Base-by-base conservation (phyloP, 148 eudicot species). In the Oxyria digyna region DNA sequence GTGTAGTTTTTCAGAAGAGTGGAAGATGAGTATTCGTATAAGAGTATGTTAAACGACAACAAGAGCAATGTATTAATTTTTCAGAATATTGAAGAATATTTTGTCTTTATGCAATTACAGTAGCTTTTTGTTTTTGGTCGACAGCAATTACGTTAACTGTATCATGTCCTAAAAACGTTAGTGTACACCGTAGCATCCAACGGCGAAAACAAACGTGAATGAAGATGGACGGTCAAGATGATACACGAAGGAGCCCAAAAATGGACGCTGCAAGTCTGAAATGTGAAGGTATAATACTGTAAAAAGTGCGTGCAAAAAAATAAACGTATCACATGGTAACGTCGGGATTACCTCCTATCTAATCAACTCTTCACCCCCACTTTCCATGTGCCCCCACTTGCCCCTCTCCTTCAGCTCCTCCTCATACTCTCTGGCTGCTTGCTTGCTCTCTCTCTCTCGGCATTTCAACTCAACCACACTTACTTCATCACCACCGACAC, bases 401-500 rank as follows among this genome's bases (percentile, higher is more conserved):
- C 57, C 26, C n/a, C 33, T 59, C 65, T 59, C 65, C 64, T 4
- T 7, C 8, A 27, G 4, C 37, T 27, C 17, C 5, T n/a, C n/a
- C n/a, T n/a, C n/a, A n/a, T n/a, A n/a, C n/a, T n/a, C n/a, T n/a
- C n/a, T 15, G 29, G 64, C 38, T 35, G 65, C 65, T 59, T 59
- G 65, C 65, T 59, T 31, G 37, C 64, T 29, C 38, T 13, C 64
- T 11, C 37, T 24, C 62, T 14, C 20, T 15, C 17, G 12, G 38
- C 18, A 31, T 27, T 59, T 59, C 65, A 31, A 10, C 24, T 57
- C 38, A 6, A 13, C 35, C 4, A 13, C 35, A 57, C 26, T 8
- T 9, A 59, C 63, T 59, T 59, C 37, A 27, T 15, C 37, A 59
- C 65, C 65, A 59, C 38, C 65, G 65, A 59, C 65, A 59, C 65